phyloP scores from a whole-genome alignment of 2,329 filamentous ascomycete genomes.

The Aspergillus spinulosporus region DNA sequence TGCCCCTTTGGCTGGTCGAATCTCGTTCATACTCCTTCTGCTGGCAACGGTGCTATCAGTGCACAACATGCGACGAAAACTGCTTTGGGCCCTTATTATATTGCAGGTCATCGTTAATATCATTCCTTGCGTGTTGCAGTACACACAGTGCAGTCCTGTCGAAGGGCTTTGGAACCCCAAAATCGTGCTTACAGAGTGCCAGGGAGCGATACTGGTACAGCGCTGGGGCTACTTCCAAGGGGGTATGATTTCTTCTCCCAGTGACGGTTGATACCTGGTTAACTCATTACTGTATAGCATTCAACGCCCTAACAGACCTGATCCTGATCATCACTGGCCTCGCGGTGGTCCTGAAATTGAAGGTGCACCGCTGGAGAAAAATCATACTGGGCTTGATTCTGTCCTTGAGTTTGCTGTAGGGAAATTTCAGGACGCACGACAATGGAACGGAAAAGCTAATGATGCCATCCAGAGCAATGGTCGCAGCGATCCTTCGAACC shows the following conservation, averaged over 20 bases:
- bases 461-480: constrained; percentile 1
- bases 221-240: constrained; percentile 9
- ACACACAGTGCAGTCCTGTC: constrained; percentile 2
- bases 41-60: background rate
- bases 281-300: background rate
- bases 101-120: background rate
- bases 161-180: background rate
- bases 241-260: background rate
- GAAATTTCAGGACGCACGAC: too few species aligned
- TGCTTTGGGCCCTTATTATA: background rate
- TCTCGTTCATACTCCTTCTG: constrained; percentile 10
- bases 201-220: background rate
- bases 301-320: constrained; percentile 8
- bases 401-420: constrained; percentile 5
- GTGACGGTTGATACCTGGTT: background rate
- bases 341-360: background rate
- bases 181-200: background rate
- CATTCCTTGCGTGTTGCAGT: constrained; percentile 5
- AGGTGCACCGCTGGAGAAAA: background rate
- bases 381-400: constrained; percentile 2
- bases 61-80: constrained; percentile 5
- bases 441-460: background rate
- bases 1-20: constrained; percentile 1
- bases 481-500: constrained; percentile 7
- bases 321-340: background rate